These are phyloP conservation scores for Scheffersomyces ergatensis DNA, from an alignment of 805 yeast genomes.

Conservation along the genomic window DNA sequence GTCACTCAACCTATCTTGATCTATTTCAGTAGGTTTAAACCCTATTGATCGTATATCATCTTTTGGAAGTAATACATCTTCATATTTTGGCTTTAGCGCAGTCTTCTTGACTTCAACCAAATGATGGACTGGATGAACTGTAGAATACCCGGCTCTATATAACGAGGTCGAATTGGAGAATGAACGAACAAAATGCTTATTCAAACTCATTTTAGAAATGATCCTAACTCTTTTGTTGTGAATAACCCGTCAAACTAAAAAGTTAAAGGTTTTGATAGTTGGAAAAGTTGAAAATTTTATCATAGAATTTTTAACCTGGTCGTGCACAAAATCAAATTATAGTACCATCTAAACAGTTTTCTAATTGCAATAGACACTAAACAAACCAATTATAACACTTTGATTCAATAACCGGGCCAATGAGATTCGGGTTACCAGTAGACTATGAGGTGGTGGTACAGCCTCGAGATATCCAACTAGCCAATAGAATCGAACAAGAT, in stretches of 20 bases:
- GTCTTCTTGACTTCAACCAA: constrained; percentile 72
- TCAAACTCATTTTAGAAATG: constrained; percentile 11
- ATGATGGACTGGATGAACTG: constrained; percentile 92
- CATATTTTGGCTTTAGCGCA: constrained; percentile 70
- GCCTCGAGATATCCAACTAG: background rate
- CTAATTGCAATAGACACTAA: too few relatives aligned
- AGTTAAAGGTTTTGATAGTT: constrained; percentile 3
- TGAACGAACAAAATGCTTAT: constrained; percentile 25
- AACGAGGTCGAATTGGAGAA: constrained; percentile 47
- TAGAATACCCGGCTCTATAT: constrained; percentile 49
- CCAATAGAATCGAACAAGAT: background rate
- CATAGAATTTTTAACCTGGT: constrained; percentile 3
- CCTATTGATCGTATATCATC: constrained; percentile 79
- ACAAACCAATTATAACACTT: too few relatives aligned
- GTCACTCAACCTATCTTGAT: constrained; percentile 75
- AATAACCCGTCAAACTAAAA: constrained; percentile 3
- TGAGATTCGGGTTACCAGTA: constrained; percentile 28
- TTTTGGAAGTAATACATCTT: constrained; percentile 62
- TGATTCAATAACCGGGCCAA: too few relatives aligned
- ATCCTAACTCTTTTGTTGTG: constrained; percentile 9
- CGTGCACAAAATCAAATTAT: too few relatives aligned
- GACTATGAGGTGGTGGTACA: constrained; percentile 16
- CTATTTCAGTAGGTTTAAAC: constrained; percentile 70
- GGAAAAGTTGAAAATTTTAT: constrained; percentile 7
- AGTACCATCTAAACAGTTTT: too few relatives aligned